phyloP scores from a whole-genome alignment of 148 eudicot species.

The Rhododendron mucronatum region DNA sequence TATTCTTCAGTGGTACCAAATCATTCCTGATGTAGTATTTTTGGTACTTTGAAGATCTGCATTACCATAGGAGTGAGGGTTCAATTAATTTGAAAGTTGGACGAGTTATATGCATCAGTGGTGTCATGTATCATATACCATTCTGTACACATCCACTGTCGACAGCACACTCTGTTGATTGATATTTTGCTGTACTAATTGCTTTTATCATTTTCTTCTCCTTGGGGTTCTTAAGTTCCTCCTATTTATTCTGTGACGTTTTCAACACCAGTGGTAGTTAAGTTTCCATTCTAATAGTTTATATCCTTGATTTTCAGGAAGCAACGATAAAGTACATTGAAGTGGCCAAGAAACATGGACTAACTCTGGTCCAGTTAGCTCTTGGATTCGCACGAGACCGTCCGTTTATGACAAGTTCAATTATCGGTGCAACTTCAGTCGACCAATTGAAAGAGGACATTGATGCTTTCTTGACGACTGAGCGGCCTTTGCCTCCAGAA shows the following conservation, averaged over 20 bases:
- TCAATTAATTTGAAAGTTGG: neutral
- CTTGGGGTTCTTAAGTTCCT: neutral
- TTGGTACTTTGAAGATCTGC: neutral
- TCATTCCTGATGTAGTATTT: neutral
- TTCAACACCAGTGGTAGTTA: neutral
- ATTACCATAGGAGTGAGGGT: neutral
- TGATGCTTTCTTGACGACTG: constrained; percentile 61
- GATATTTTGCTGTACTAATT: neutral
- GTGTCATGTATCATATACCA: neutral
- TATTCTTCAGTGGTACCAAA: neutral
- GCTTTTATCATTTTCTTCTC: neutral
- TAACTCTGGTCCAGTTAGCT: constrained; percentile 67
- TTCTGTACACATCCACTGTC: neutral
- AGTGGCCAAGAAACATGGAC: constrained; percentile 78
- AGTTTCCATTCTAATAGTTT: neutral
- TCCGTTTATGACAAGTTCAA: constrained; percentile 79
- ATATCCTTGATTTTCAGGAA: constrained; percentile 49
- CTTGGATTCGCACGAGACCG: constrained; percentile 82
- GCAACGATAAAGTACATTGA: constrained; percentile 69
- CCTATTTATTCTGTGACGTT: neutral
- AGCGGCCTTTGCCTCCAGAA: constrained; percentile 65
- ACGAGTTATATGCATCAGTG: neutral
- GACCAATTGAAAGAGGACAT: constrained; percentile 83
- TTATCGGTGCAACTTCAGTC: constrained; percentile 83
- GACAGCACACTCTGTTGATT: neutral